Conservation (phyloP, 2,329 filamentous ascomycete species). For the Apiospora saccharicola region DNA sequence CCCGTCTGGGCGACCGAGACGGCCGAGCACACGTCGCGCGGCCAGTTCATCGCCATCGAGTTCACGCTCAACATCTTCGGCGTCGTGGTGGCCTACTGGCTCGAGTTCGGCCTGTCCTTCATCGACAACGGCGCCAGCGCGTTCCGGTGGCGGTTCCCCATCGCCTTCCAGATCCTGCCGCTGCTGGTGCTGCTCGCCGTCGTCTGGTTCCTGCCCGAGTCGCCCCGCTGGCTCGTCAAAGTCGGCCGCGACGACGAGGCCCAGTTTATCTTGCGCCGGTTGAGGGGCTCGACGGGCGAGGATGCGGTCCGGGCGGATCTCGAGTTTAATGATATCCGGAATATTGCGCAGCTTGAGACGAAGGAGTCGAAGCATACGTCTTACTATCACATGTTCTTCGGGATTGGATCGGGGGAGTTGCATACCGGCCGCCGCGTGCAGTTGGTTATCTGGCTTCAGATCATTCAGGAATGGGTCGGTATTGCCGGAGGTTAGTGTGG, state of each 20-base stretch:
- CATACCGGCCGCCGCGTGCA: slow-evolving; percentile 74
- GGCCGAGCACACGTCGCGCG: slow-evolving; percentile 71
- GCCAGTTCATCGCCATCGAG: slow-evolving; percentile 74
- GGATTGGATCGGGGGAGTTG: slow-evolving; percentile 68
- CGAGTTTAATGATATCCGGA: slow-evolving; percentile 74
- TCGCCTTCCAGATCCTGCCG: slow-evolving; percentile 74
- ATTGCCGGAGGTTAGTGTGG: slow-evolving; percentile 59
- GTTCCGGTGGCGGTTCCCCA: slow-evolving; percentile 72
- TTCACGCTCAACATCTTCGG: slow-evolving; percentile 79
- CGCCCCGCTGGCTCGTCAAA: slow-evolving; percentile 72
- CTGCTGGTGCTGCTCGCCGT: slow-evolving; percentile 62
- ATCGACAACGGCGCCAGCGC: slow-evolving; percentile 64
- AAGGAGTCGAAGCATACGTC: slow-evolving; percentile 64
- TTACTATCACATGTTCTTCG: slow-evolving; percentile 72
- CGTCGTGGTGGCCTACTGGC: slow-evolving; percentile 70
- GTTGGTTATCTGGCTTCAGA: slow-evolving; percentile 75
- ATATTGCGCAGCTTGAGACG: slow-evolving; percentile 68
- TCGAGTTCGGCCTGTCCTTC: slow-evolving; percentile 66
- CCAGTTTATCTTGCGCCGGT: slow-evolving; percentile 67
- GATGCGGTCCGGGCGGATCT: slow-evolving; percentile 62
- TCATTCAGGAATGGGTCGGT: slow-evolving; percentile 74
- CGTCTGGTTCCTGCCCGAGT: slow-evolving; percentile 75
- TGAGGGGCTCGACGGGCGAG: slow-evolving; percentile 65
- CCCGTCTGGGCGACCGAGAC: slow-evolving; percentile 78
- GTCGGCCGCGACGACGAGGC: slow-evolving; percentile 72